Conservation (phyloP, 2,329 filamentous ascomycete species). For the Berkeleyomyces rouxiae region DNA sequence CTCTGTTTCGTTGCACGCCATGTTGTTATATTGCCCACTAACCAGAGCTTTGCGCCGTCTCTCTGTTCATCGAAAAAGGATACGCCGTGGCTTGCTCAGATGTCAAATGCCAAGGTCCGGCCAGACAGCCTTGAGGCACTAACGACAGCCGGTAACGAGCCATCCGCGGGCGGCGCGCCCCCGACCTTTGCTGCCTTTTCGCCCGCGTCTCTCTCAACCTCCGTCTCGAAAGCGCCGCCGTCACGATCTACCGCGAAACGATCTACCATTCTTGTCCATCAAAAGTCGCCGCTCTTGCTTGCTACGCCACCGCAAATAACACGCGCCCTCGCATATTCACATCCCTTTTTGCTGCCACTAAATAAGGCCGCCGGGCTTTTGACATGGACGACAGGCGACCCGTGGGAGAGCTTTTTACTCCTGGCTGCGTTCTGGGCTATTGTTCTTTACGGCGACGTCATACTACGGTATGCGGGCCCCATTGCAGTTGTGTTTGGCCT, state of each 20-base stretch:
- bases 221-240: conserved; percentile 30
- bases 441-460: conserved; percentile 68
- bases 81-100: conserved; percentile 15
- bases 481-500: conserved; percentile 62
- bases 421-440: conserved; percentile 73
- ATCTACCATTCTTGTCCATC: conserved; percentile 86
- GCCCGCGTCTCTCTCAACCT: conserved; percentile 55
- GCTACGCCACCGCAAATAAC: conserved; percentile 92
- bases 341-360: conserved; percentile 79
- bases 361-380: conserved; percentile 73
- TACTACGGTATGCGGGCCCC: conserved; percentile 70
- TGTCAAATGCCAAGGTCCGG: conserved; percentile 14
- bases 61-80: conserved; percentile 8
- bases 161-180: conserved; percentile 25
- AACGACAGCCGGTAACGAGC: conserved; percentile 6
- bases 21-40: not conserved
- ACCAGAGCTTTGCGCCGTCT: conserved; percentile 3
- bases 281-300: conserved; percentile 83
- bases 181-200: conserved; percentile 85
- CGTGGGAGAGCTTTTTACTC: conserved; percentile 92
- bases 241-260: conserved; percentile 44
- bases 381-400: conserved; percentile 85
- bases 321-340: conserved; percentile 82
- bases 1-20: not conserved
- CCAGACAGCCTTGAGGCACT: conserved; percentile 11